Evolutionary conservation across 345 rosid genomes (phyloP).

Genomic region (Corymbia maculata): DNA sequence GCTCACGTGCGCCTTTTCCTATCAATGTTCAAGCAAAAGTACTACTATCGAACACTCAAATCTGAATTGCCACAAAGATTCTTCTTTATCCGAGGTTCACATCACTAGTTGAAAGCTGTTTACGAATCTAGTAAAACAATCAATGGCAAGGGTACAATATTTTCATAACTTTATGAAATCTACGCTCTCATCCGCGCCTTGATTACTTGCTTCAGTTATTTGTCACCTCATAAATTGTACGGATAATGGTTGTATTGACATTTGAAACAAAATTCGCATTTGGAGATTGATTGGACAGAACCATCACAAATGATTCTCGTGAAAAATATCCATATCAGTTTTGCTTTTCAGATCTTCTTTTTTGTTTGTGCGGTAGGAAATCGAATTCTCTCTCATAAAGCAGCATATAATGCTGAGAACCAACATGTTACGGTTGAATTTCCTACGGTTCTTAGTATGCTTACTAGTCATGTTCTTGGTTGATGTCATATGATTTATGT

Average conservation of each 20-base stretch:
- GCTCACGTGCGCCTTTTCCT: background rate
- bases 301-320: background rate
- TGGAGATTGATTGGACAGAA: background rate
- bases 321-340: fast-evolving
- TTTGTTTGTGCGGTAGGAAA: background rate
- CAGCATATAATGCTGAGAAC: fast-evolving
- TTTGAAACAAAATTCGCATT: background rate
- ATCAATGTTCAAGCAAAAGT: too few relatives aligned
- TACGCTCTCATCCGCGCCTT: background rate
- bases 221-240: background rate
- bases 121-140: background rate
- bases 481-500: background rate
- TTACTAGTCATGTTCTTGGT: background rate
- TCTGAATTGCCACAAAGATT: background rate
- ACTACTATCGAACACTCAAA: background rate
- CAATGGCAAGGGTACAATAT: background rate
- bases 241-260: background rate
- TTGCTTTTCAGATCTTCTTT: fast-evolving
- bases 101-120: background rate
- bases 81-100: background rate
- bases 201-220: background rate
- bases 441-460: background rate
- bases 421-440: background rate
- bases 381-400: background rate
- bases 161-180: background rate